A percentile compares a stretch with the other conserved stretches of the same genome.
Evolutionary conservation across 371 early-diverging fungal genomes (phyloP).

Genomic region (Saksenaea oblongispora): DNA sequence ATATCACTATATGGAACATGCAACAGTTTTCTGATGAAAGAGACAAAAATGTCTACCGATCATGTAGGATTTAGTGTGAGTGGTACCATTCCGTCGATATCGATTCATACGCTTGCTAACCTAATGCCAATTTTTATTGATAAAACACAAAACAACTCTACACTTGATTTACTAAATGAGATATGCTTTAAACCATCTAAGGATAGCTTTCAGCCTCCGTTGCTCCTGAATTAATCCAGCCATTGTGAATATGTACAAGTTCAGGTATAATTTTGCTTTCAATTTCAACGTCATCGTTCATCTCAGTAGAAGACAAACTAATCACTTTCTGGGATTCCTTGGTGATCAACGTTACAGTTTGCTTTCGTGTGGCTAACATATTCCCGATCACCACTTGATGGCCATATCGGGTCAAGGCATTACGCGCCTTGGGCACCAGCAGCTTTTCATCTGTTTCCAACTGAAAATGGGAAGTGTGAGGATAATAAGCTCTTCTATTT

Average conservation of each 20-base stretch:
- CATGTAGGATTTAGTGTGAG: too few relatives aligned
- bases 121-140: too few relatives aligned
- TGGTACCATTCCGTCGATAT: too few relatives aligned
- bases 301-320: slow-evolving; percentile 64
- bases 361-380: slow-evolving; percentile 86
- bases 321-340: slow-evolving; percentile 58
- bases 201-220: slow-evolving; percentile 21
- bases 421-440: slow-evolving; percentile 79
- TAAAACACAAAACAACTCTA: not conserved
- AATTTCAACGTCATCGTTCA: slow-evolving; percentile 74
- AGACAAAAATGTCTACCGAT: too few relatives aligned
- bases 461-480: slow-evolving; percentile 26
- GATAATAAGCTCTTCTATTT: not conserved
- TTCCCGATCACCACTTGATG: slow-evolving; percentile 98
- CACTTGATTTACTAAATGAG: too few relatives aligned
- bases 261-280: slow-evolving; percentile 84
- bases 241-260: slow-evolving; percentile 69
- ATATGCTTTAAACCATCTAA: not conserved
- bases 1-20: too few relatives aligned
- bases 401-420: slow-evolving; percentile 85
- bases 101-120: too few relatives aligned
- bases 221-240: slow-evolving; percentile 52
- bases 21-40: too few relatives aligned
- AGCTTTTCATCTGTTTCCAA: slow-evolving; percentile 91
- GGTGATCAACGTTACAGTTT: slow-evolving; percentile 78